Percentiles rank a stretch among this genome's conserved stretches.
These are phyloP conservation scores for Paracorniculantispora psalliotae DNA, from an alignment of 2,329 filamentous ascomycete genomes.

Conservation along the genomic window DNA sequence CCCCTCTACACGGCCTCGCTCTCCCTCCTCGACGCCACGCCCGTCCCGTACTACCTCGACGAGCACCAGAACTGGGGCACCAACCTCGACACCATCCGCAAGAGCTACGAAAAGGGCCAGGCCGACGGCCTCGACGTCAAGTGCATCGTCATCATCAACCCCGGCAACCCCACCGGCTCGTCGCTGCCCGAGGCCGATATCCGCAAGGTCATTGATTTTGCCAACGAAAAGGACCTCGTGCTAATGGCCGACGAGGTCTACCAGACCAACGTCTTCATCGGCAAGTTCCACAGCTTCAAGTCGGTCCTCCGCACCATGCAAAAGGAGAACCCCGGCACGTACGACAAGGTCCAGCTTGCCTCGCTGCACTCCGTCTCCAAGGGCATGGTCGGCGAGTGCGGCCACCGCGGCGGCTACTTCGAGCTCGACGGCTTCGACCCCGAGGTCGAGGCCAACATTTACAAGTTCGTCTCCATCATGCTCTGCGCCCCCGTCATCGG, in stretches of 20 bases:
- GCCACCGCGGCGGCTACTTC: constrained; percentile 95
- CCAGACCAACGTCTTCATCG: constrained; percentile 96
- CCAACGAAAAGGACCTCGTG: constrained; percentile 78
- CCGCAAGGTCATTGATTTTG: constrained; percentile 79
- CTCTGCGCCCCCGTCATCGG: constrained; percentile 93
- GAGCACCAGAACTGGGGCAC: constrained; percentile 86
- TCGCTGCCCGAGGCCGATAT: constrained; percentile 76
- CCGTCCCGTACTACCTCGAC: constrained; percentile 91
- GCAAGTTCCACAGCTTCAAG: constrained; percentile 96
- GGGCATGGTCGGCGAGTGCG: constrained; percentile 98
- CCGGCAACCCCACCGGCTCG: constrained; percentile 92
- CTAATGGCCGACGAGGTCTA: constrained; percentile 97
- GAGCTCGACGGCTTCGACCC: constrained; percentile 87
- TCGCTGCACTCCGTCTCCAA: constrained; percentile 93
- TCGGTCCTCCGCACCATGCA: constrained; percentile 78
- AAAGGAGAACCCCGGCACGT: constrained; percentile 66
- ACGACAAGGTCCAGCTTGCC: constrained; percentile 80
- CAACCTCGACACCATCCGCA: constrained; percentile 70
- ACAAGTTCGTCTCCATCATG: constrained; percentile 98
- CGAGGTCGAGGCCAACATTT: constrained; percentile 85
- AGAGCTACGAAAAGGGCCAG: constrained; percentile 69
- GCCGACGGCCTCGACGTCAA: constrained; percentile 78
- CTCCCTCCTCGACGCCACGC: constrained; percentile 74
- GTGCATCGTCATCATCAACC: constrained; percentile 95
- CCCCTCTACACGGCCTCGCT: constrained; percentile 95